phyloP scores from a whole-genome alignment of 768 basidiomycete species.

The Xerocomellus dryophilus region DNA sequence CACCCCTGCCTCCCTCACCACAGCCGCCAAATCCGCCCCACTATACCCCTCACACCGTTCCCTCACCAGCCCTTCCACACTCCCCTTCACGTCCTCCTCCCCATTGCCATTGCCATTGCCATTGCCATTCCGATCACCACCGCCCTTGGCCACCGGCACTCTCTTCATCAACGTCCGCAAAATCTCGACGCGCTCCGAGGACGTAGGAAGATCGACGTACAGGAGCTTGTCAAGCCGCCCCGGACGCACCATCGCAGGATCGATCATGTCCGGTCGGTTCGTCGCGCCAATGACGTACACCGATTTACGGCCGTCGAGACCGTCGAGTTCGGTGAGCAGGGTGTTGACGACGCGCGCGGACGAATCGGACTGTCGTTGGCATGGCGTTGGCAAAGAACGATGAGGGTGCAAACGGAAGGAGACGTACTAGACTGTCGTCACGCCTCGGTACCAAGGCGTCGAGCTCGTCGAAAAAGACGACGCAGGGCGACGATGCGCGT shows the following conservation, averaged over 20 bases:
- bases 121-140: not conserved
- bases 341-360: slow-evolving; percentile 91
- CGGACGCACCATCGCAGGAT: slow-evolving; percentile 97
- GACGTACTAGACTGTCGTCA: slow-evolving; percentile 80
- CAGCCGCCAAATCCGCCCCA: slow-evolving; percentile 85
- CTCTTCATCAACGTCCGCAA: slow-evolving; percentile 68
- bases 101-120: not conserved
- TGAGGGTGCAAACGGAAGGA: not conserved
- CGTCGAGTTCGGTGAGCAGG: slow-evolving; percentile 89
- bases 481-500: slow-evolving; percentile 88
- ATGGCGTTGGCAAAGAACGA: not conserved
- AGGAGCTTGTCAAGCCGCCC: slow-evolving; percentile 91
- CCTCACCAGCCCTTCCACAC: slow-evolving; percentile 48
- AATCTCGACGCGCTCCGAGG: slow-evolving; percentile 79
- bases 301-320: slow-evolving; percentile 78
- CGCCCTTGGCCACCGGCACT: slow-evolving; percentile 52
- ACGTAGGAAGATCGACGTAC: slow-evolving; percentile 82
- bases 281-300: slow-evolving; percentile 96
- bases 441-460: slow-evolving; percentile 89
- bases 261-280: slow-evolving; percentile 95
- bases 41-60: slow-evolving; percentile 82
- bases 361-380: slow-evolving; percentile 64
- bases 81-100: slow-evolving; percentile 12
- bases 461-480: slow-evolving; percentile 94
- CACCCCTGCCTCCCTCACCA: slow-evolving; percentile 89